A percentile compares a stretch with the other conserved stretches of the same genome.
Conservation (phyloP, 2,329 filamentous ascomycete genomes). For the Pestalotiopsis sp. region DNA sequence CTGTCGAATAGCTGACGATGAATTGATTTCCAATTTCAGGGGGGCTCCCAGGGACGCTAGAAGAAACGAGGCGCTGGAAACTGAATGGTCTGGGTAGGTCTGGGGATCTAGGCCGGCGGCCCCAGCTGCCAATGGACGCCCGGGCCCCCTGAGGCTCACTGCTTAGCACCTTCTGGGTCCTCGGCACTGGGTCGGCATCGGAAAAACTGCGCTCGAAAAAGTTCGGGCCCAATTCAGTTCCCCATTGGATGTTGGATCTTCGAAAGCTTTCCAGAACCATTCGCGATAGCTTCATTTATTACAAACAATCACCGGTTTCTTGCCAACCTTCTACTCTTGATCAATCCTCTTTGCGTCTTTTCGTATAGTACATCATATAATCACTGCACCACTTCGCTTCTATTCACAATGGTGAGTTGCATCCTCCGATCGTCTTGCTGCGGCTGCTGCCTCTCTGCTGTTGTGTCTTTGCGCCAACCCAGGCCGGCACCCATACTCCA, state of each 20-base stretch:
- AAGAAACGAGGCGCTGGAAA: neutral
- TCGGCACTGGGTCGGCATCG: conserved; percentile 25
- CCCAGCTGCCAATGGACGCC: neutral
- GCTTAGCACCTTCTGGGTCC: neutral
- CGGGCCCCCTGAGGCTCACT: neutral
- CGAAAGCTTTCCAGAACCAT: conserved; percentile 15
- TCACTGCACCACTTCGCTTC: conserved; percentile 1
- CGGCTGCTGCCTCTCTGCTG: neutral
- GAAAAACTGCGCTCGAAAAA: conserved; percentile 34
- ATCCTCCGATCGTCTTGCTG: too few relatives aligned
- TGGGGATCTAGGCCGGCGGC: neutral
- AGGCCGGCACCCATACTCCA: neutral
- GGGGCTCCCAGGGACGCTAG: neutral
- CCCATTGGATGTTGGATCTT: conserved; percentile 10
- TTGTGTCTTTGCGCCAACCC: neutral
- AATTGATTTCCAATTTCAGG: neutral
- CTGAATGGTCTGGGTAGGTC: neutral
- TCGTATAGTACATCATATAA: neutral
- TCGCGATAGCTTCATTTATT: conserved; percentile 16
- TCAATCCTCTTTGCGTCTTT: neutral
- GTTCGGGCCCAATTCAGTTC: conserved; percentile 19
- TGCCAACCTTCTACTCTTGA: neutral
- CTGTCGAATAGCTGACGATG: neutral
- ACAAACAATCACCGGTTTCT: neutral
- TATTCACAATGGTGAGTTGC: conserved; percentile 12